These are phyloP conservation scores for Chaetothyriales sp. DNA, from an alignment of 2,329 filamentous ascomycete species.

Conservation along the genomic window DNA sequence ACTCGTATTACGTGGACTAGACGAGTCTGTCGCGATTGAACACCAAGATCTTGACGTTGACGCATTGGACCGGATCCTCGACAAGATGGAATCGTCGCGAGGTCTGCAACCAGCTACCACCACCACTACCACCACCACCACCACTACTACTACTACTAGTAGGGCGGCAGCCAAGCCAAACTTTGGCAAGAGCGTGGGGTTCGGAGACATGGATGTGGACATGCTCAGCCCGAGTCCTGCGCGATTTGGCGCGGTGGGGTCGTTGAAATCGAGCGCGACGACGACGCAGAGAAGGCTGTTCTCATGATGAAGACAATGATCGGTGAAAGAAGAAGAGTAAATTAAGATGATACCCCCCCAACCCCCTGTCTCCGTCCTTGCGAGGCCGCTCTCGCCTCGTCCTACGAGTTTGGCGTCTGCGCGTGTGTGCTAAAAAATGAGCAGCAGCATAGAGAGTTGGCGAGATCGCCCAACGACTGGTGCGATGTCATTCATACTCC, in stretches of 20 bases:
- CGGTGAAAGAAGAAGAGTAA: neutral
- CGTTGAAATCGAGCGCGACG: neutral
- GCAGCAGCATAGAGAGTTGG: no score
- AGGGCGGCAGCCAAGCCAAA: neutral
- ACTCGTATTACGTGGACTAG: neutral
- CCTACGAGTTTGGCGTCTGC: no score
- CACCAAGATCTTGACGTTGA: constrained; percentile 33
- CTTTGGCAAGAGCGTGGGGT: constrained; percentile 7
- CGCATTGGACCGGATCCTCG: constrained; percentile 35
- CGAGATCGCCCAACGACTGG: no score
- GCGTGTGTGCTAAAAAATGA: no score
- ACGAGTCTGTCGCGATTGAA: neutral
- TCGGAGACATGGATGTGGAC: constrained; percentile 10
- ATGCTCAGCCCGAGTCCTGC: constrained; percentile 10
- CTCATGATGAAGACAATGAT: neutral
- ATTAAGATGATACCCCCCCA: neutral
- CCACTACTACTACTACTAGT: neutral
- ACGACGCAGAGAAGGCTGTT: constrained; percentile 8
- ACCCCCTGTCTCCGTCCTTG: neutral
- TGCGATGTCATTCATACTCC: no score
- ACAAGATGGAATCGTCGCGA: constrained; percentile 23
- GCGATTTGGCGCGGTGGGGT: neutral
- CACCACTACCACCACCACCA: neutral
- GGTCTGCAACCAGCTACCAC: neutral
- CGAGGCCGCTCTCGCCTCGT: neutral